A percentile compares a stretch with the other conserved stretches of the same genome.
Conservation (phyloP, 2,329 filamentous ascomycete genomes). For the Diaporthe aspalathi region DNA sequence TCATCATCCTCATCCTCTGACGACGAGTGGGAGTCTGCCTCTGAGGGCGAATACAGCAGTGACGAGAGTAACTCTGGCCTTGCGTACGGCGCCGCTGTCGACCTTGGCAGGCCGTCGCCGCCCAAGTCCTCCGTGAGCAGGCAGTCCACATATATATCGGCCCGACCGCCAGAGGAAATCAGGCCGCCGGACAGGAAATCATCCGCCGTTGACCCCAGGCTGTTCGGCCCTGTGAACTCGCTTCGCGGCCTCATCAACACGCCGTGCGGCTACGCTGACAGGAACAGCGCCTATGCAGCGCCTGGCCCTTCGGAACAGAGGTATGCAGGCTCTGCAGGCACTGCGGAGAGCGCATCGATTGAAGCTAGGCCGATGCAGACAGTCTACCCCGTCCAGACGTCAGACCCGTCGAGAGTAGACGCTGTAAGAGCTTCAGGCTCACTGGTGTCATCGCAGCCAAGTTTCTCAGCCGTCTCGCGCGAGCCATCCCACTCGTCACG, state of each 20-base stretch:
- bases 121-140: constrained; percentile 42
- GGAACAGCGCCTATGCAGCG: constrained; percentile 43
- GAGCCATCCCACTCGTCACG: constrained; percentile 47
- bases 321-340: constrained; percentile 42
- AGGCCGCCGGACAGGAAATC: constrained; percentile 52
- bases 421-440: constrained; percentile 59
- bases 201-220: constrained; percentile 66
- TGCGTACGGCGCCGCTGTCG: constrained; percentile 55
- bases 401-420: constrained; percentile 73
- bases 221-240: constrained; percentile 72
- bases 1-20: constrained; percentile 55
- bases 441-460: constrained; percentile 51
- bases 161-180: constrained; percentile 33
- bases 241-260: constrained; percentile 66
- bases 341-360: constrained; percentile 51
- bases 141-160: constrained; percentile 3
- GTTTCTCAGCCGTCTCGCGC: constrained; percentile 43
- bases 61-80: constrained; percentile 53
- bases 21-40: constrained; percentile 69
- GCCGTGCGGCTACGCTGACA: constrained; percentile 66
- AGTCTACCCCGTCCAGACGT: constrained; percentile 74
- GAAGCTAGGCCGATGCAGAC: constrained; percentile 64
- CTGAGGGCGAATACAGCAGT: constrained; percentile 59
- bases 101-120: constrained; percentile 43
- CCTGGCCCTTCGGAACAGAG: constrained; percentile 41